Evolutionary conservation across 805 yeast species (phyloP), one percentile per base, ranked within the genome.

Genomic region (Candida michaelii): DNA sequence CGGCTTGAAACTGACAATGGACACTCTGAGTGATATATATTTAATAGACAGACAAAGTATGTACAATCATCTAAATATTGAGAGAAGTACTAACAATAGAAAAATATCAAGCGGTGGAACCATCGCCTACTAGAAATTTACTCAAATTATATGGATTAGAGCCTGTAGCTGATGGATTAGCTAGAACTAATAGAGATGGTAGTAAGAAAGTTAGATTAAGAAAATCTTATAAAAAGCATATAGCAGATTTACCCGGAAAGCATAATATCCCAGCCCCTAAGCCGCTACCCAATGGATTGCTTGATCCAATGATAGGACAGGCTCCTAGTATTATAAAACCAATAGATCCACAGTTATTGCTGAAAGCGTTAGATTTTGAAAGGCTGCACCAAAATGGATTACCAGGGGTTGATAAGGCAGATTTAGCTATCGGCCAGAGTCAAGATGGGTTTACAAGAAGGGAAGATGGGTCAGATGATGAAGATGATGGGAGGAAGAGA

Each of bases 211-310:
- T 89, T 29, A 93, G 93, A 65, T 75, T 93, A 42, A 76, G 99
- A 54, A 93, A 93, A 64, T 89, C 97, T 0, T 93, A 93, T 66
- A 93, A 93, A 62, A 89, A 90, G 50, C 98, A 91, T 59, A 85
- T 93, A 11, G 73, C 77, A 29, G 97, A 90, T 52, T 68, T 93
- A 21, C 86, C 96, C 0, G 97, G 90, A 2, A 83, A 82, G 56
- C 87, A 82, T 51, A 71, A 71, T 27, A 80, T 85, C 30, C 85
- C 87, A n/a, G 73, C 60, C 0, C 42, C 51, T 15, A 66, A 62
- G 40, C 69, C 69, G 3, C 45, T 70, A 15, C 66, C 68, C 6
- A 60, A 57, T 14, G 64, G 60, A 17, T 46, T 70, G 19, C 48
- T 70, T 32, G 73, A 70, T 45, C 76, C 76, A 0, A 52, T 47